Conservation (phyloP, 1,284 basidiomycete genomes). For the Cutaneotrichosporon cyanovorans region DNA sequence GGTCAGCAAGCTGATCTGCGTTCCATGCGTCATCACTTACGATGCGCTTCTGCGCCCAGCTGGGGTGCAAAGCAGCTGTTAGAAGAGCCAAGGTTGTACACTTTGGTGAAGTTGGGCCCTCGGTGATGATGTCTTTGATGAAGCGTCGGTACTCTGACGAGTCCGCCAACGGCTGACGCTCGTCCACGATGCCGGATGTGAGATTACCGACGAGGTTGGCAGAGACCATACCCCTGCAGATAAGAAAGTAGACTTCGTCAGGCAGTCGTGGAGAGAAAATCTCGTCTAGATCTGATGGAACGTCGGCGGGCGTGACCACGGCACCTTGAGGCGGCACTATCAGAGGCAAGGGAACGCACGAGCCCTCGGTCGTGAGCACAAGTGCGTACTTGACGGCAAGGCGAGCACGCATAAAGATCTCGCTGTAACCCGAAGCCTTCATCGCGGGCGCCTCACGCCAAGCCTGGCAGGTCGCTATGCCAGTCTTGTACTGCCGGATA, state of each 20-base stretch:
- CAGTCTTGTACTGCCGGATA: conserved; percentile 81
- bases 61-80: conserved; percentile 61
- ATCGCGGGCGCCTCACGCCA: conserved; percentile 55
- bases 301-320: conserved; percentile 65
- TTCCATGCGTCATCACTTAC: conserved; percentile 27
- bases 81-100: conserved; percentile 82
- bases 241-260: conserved; percentile 93
- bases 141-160: conserved; percentile 90
- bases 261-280: conserved; percentile 92
- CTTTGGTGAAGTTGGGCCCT: conserved; percentile 81
- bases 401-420: conserved; percentile 82
- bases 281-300: conserved; percentile 85
- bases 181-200: conserved; percentile 69
- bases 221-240: conserved; percentile 82
- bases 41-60: conserved; percentile 70
- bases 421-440: conserved; percentile 53
- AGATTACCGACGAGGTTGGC: conserved; percentile 86
- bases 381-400: conserved; percentile 90
- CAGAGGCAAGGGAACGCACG: conserved; percentile 78
- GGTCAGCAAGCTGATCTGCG: neutral
- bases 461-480: conserved; percentile 68
- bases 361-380: conserved; percentile 82
- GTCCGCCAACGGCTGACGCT: conserved; percentile 86
- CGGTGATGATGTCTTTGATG: conserved; percentile 90
- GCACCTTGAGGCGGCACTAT: conserved; percentile 52